phyloP scores from a whole-genome alignment of 2,329 filamentous ascomycete species.

The Zymoseptoria ardabiliae region DNA sequence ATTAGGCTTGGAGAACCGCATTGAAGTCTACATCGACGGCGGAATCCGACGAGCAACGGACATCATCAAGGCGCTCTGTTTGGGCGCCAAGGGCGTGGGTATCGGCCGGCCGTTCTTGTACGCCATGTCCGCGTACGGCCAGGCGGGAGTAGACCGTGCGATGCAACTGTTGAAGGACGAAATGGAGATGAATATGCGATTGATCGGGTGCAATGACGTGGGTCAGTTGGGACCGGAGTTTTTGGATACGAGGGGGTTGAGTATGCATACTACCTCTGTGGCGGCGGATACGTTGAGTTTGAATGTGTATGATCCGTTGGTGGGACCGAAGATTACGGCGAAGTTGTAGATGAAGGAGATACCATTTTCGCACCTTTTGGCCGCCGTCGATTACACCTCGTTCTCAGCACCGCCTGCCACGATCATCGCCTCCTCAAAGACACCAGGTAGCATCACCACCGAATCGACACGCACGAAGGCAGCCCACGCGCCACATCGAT shows the following conservation, averaged over 20 bases:
- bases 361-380: no score
- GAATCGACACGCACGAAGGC: no score
- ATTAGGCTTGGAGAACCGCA: constrained; percentile 61
- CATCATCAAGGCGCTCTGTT: constrained; percentile 87
- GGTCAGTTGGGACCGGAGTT: constrained; percentile 73
- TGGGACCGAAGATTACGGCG: constrained; percentile 31
- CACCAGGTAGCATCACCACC: no score
- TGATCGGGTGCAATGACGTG: constrained; percentile 72
- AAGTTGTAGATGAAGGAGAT: constrained; percentile 18
- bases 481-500: no score
- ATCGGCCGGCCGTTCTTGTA: constrained; percentile 93
- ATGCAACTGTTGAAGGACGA: constrained; percentile 73
- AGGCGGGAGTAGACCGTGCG: constrained; percentile 78
- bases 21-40: constrained; percentile 83
- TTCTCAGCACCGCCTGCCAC: no score
- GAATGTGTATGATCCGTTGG: constrained; percentile 48
- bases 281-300: constrained; percentile 55
- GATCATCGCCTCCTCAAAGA: no score
- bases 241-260: constrained; percentile 68
- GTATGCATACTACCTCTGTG: constrained; percentile 50
- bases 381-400: not conserved
- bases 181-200: constrained; percentile 97
- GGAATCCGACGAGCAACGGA: constrained; percentile 86
- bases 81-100: constrained; percentile 86
- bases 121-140: constrained; percentile 88